These are phyloP conservation scores for Aspergillus sp. DNA, from an alignment of 2,329 filamentous ascomycete genomes.

Conservation along the genomic window DNA sequence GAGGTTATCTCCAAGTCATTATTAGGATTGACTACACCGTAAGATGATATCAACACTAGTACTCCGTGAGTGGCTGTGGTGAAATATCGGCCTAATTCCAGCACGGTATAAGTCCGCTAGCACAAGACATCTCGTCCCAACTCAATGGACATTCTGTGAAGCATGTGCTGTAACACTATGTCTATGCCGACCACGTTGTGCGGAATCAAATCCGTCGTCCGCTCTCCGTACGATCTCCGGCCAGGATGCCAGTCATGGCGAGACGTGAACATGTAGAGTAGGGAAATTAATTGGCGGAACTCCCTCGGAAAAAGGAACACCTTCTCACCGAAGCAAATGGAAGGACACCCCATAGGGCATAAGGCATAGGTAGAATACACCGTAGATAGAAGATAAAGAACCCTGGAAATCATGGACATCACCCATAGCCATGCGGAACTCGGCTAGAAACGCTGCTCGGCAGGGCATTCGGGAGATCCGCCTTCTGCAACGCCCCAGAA, in stretches of 20 bases:
- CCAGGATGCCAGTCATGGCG: background rate
- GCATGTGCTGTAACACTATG: no score
- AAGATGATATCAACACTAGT: no score
- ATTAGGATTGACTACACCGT: no score
- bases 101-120: background rate
- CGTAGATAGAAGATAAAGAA: background rate
- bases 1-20: no score
- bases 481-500: slow-evolving; percentile 9
- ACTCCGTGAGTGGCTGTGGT: no score
- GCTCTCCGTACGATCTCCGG: background rate
- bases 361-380: background rate
- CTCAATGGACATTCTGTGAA: no score
- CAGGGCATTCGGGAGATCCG: slow-evolving; percentile 25
- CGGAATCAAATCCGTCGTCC: background rate
- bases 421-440: slow-evolving; percentile 21
- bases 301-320: background rate
- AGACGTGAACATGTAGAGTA: background rate
- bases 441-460: slow-evolving; percentile 22
- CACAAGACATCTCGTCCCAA: background rate
- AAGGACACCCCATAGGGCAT: background rate
- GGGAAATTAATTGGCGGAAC: background rate
- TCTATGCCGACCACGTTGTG: background rate
- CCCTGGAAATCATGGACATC: no score
- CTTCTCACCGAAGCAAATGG: background rate
- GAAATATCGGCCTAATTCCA: background rate